Percentiles rank a stretch among this genome's conserved stretches.
These are phyloP conservation scores for Digitaria exilis DNA, from an alignment of 202 grass and related monocot genomes.

Conservation along the genomic window DNA sequence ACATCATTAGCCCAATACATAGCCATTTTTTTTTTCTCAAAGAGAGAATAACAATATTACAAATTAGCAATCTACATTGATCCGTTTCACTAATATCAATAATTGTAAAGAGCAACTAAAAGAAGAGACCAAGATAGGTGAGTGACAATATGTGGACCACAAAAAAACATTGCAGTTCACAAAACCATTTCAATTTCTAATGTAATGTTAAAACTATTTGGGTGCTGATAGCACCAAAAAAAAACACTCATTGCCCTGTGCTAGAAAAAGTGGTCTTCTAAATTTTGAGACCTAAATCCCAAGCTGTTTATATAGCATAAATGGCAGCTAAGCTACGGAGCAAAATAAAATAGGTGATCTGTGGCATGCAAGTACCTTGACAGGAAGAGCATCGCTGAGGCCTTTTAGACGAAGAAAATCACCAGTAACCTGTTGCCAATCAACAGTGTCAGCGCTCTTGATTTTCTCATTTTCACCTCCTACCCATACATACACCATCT, in stretches of 20 bases:
- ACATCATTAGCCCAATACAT: neutral
- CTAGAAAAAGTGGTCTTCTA: neutral
- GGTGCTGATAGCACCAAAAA: neutral
- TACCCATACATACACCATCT: conserved; percentile 72
- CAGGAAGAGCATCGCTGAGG: conserved; percentile 62
- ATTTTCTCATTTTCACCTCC: conserved; percentile 65
- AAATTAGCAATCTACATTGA: neutral
- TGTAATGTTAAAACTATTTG: neutral
- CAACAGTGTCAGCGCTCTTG: conserved; percentile 52
- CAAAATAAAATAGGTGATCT: conserved; percentile 21
- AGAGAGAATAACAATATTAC: neutral
- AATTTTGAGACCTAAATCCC: neutral
- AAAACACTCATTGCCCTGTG: neutral
- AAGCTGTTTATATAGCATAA: conserved; percentile 12
- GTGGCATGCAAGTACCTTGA: conserved; percentile 59
- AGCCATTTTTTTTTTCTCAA: neutral
- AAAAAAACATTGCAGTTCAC: neutral
- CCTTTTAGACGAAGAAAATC: conserved; percentile 78
- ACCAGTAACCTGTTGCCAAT: conserved; percentile 72
- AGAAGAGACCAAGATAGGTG: conserved; percentile 14
- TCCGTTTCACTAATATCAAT: neutral
- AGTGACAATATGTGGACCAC: neutral
- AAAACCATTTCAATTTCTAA: neutral
- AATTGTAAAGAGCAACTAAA: neutral
- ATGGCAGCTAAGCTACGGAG: neutral